A percentile compares a stretch with the other conserved stretches of the same genome.
Evolutionary conservation across 257 asterid genomes (phyloP).

Genomic region (Solanum chmielewskii): DNA sequence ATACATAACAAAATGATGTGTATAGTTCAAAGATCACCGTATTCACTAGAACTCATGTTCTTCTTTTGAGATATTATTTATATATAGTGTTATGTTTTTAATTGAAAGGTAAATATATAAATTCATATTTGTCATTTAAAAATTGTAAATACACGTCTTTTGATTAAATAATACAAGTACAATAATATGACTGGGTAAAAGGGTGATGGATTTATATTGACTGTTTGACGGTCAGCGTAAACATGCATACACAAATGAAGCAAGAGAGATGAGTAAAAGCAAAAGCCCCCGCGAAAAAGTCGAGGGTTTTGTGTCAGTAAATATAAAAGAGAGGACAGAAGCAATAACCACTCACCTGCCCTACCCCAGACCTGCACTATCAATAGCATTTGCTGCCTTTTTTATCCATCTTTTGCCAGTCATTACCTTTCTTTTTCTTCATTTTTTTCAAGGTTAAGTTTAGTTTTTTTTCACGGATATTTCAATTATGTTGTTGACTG

Average conservation of each 20-base stretch:
- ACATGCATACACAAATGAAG: neutral
- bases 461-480: no score
- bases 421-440: neutral
- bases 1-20: no score
- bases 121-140: no score
- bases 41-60: no score
- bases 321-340: neutral
- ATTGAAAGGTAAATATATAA: no score
- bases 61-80: no score
- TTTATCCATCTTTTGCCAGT: neutral
- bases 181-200: no score
- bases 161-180: no score
- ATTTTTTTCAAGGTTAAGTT: neutral
- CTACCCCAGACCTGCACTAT: neutral
- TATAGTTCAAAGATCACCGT: fast-evolving
- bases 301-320: conserved; percentile 40
- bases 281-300: conserved; percentile 84
- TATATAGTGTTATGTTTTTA: no score
- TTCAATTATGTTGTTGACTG: no score
- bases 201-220: neutral
- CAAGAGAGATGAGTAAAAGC: neutral
- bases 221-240: neutral
- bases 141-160: no score
- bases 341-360: neutral
- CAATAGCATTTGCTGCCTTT: neutral